Evolutionary conservation across 441 rosid genomes (phyloP), one percentile per base, ranked within the genome.

Genomic region (Cnidoscolus chayamansa): DNA sequence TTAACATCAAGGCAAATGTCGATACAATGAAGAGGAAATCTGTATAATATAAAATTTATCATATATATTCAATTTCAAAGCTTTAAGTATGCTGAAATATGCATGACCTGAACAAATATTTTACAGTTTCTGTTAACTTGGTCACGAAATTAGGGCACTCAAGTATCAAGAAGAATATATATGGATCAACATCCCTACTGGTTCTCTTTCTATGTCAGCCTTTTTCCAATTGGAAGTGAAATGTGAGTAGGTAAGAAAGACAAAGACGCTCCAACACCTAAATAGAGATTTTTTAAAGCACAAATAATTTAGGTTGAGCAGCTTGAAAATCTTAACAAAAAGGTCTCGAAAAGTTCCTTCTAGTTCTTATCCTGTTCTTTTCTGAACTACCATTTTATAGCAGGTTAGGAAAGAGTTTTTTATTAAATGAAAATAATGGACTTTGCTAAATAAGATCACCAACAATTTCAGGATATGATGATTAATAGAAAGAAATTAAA

Each of bases 1-100:
- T 77, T 59, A 64, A 16, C 48, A 20, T 64, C n/a, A 3, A 49
- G 51, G 61, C 50, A 9, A 51, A 63, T 16, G 40, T 63, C 67
- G 51, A 56, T 40, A 32, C 40, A 17, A 43, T 1, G 45, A 1
- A 25, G 9, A 31, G 58, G 7, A 11, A 40, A 30, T 35, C 40
- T 35, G 10, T 0, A 13, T 61, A 25, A 25, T 49, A n/a, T 61
- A 15, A 16, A 15, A 56, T 37, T 10, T 32, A 5, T 12, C 3
- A 6, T 25, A 53, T 7, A 54, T 31, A 48, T 17, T 35, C 60
- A 53, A 25, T 25, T 25, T 25, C 25, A 25, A 25, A 3, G 20
- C 1, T 59, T 12, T 32, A 11, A 25, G n/a, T 48, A n/a, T 37
- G 10, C 7, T 47, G 32, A 15, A 0, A 63, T 7, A 43, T 62